Base-by-base conservation (phyloP, 2,329 filamentous ascomycete genomes). In the Cercospora citrullina region DNA sequence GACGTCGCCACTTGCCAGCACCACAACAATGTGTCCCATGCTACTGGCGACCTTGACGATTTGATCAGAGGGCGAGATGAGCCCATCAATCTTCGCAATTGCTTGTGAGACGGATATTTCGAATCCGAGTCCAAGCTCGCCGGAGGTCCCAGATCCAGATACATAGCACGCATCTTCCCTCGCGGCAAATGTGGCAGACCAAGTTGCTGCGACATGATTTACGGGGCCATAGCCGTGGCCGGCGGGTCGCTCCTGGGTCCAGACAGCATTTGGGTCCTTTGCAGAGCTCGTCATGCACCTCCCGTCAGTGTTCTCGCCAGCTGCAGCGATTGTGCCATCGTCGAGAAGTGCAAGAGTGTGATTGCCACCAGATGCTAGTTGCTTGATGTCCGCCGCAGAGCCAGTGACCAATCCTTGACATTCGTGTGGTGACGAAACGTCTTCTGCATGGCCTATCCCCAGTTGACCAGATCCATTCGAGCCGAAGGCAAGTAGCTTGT, bases 331-430 rank as follows among this genome's bases (percentile, higher is more conserved):
- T 1, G 80, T 73, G 0, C 90, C 89, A 28, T 82, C 77, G 4
- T 82, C 75, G n/a, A 86, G 87, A 10, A 93, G 82, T 9, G 96
- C 77, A 4, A 97, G 80, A 0, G 93, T 96, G 78, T 97, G 94
- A 75, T 97, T 97, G 1, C 94, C 94, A 4, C 94, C 94, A 7
- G 92, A 84, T 55, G 77, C 80, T 28, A 90, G 82, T 14, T 72
- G 67, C 33, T 65, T 68, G 30, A 76, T 63, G 39, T 10, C 28
- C 9, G 45, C 33, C 8, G 26, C 18, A 23, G 28, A 30, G 12
- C 26, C 18, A 45, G 48, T 7, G 18, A 31, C 4, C 48, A 21
- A 9, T 10, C 62, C 51, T 51, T 66, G 60, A 28, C 48, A 48
- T 30, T 68, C 55, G 12, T 65, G 69, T 6, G 75, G 77, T 1